These are phyloP conservation scores for Posidonia australis DNA, from an alignment of 106 monocot genomes.

Conservation along the genomic window DNA sequence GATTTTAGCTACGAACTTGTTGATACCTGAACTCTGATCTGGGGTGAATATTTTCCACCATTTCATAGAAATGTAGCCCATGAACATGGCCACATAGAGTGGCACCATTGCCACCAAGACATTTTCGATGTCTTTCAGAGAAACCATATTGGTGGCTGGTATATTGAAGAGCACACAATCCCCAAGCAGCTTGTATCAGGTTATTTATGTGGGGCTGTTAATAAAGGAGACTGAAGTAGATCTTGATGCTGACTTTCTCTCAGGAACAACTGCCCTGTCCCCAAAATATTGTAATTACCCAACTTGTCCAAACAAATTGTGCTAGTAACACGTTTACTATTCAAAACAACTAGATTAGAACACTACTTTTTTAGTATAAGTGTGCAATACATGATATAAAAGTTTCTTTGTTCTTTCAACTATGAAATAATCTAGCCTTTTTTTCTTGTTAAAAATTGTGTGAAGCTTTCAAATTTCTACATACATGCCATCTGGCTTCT, in stretches of 20 bases:
- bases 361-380: too few relatives aligned
- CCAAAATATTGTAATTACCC: background rate
- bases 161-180: background rate
- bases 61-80: slow-evolving; percentile 49
- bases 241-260: slow-evolving; percentile 6
- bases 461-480: too few relatives aligned
- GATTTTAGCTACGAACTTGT: slow-evolving; percentile 71
- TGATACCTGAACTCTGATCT: slow-evolving; percentile 49
- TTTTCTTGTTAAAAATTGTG: too few relatives aligned
- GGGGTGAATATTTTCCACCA: slow-evolving; percentile 60
- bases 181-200: background rate
- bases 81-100: slow-evolving; percentile 58
- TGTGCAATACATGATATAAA: background rate
- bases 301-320: slow-evolving; percentile 6
- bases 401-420: background rate
- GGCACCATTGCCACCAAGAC: slow-evolving; percentile 52
- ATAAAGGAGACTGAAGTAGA: slow-evolving; percentile 6
- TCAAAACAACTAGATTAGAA: background rate
- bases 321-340: background rate
- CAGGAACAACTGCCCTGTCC: slow-evolving; percentile 1
- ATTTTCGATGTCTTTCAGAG: slow-evolving; percentile 35
- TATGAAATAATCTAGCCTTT: background rate
- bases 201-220: background rate
- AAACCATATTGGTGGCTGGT: slow-evolving; percentile 38
- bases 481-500: background rate